Evolutionary conservation across 2,329 filamentous ascomycete genomes (phyloP).

Genomic region (Neonectria neomacrospora): DNA sequence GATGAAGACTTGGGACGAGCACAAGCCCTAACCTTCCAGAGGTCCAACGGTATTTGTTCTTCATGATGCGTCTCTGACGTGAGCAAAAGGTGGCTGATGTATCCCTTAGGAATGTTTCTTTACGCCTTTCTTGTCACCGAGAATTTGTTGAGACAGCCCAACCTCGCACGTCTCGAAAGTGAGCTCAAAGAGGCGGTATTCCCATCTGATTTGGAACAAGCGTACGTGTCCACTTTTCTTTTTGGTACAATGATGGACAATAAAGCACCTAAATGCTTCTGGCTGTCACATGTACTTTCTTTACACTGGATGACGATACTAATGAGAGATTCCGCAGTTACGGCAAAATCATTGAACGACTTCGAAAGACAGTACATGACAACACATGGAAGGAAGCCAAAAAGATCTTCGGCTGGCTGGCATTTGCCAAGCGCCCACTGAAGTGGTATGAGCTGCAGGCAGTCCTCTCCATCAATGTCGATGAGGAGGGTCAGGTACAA

Average conservation of each 20-base stretch:
- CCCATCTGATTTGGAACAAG: neutral
- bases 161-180: neutral
- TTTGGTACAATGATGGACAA: rapidly evolving
- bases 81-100: neutral
- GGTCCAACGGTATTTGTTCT: neutral
- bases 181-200: constrained; percentile 19
- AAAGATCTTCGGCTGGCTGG: constrained; percentile 53
- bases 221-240: neutral
- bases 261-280: neutral
- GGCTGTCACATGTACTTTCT: neutral
- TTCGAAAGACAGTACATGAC: neutral
- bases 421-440: constrained; percentile 52
- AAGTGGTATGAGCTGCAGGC: constrained; percentile 56
- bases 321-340: constrained; percentile 41
- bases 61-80: neutral
- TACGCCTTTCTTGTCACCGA: constrained; percentile 47
- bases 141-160: constrained; percentile 41
- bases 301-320: neutral
- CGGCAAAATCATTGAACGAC: constrained; percentile 38
- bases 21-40: neutral
- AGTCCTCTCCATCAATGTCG: constrained; percentile 44
- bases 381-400: constrained; percentile 33
- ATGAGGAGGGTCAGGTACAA: constrained; percentile 14
- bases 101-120: constrained; percentile 46
- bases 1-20: neutral